Evolutionary conservation across 805 yeast genomes (phyloP).

Genomic region (Millerozyma acaciae): DNA sequence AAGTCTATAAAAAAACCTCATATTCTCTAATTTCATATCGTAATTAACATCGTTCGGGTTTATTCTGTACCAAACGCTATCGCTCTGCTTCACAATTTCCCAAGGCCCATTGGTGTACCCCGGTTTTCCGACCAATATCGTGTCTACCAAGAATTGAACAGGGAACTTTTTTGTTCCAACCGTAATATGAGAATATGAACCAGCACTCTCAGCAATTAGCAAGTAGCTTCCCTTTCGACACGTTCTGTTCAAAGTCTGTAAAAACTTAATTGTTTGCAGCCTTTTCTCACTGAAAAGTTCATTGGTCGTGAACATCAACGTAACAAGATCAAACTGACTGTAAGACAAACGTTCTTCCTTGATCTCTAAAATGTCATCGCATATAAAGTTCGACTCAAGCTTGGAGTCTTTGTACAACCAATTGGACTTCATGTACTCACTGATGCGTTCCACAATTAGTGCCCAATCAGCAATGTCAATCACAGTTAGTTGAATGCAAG

Average conservation of each 20-base stretch:
- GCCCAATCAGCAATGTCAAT: constrained; percentile 83
- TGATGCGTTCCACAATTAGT: constrained; percentile 44
- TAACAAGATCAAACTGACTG: constrained; percentile 46
- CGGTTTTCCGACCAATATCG: constrained; percentile 54
- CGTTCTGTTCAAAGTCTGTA: constrained; percentile 46
- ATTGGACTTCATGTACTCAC: constrained; percentile 38
- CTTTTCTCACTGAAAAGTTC: constrained; percentile 74
- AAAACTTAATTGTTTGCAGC: constrained; percentile 53
- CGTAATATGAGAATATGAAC: constrained; percentile 77
- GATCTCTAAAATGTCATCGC: constrained; percentile 28
- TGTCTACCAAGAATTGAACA: constrained; percentile 74
- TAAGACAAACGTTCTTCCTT: constrained; percentile 7
- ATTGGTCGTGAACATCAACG: constrained; percentile 80
- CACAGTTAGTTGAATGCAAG: constrained; percentile 45
- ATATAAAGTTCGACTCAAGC: constrained; percentile 24
- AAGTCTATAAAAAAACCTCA: constrained; percentile 80
- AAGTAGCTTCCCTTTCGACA: constrained; percentile 59
- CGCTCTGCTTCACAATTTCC: constrained; percentile 62
- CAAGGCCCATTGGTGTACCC: constrained; percentile 49
- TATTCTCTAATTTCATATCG: constrained; percentile 70
- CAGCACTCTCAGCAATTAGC: constrained; percentile 82
- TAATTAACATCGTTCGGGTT: constrained; percentile 50
- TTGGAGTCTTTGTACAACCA: constrained; percentile 48
- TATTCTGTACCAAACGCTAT: constrained; percentile 78
- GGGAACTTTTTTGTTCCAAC: constrained; percentile 79